phyloP scores from a whole-genome alignment of 2,329 filamentous ascomycete genomes.

The Cladosporium cucumerinum region DNA sequence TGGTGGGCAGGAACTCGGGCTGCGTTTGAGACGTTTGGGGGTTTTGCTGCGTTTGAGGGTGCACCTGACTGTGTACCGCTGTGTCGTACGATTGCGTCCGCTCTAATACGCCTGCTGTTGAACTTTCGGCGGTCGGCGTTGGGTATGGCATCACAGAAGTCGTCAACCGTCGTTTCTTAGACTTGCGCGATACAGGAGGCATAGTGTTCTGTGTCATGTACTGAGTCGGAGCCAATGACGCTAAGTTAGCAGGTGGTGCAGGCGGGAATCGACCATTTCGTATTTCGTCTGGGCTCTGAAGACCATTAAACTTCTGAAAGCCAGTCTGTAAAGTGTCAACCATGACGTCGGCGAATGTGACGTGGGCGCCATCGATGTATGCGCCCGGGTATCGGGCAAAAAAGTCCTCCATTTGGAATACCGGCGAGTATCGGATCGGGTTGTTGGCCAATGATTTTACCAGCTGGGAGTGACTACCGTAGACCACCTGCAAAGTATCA shows the following conservation, averaged over 20 bases:
- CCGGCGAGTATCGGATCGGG: slow-evolving; percentile 69
- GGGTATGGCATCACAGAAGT: slow-evolving; percentile 25
- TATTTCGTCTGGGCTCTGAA: slow-evolving; percentile 17
- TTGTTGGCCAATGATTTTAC: slow-evolving; percentile 67
- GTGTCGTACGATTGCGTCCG: slow-evolving; percentile 16
- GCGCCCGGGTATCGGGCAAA: slow-evolving; percentile 76
- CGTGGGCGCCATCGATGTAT: slow-evolving; percentile 70
- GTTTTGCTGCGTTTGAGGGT: slow-evolving; percentile 16
- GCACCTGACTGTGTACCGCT: slow-evolving; percentile 9
- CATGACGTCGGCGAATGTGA: slow-evolving; percentile 65
- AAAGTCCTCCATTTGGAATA: slow-evolving; percentile 83
- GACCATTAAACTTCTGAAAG: slow-evolving; percentile 46
- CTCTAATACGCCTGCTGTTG: slow-evolving; percentile 14
- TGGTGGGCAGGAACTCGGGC: slow-evolving; percentile 9
- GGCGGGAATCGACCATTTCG: neutral
- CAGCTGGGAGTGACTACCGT: slow-evolving; percentile 75
- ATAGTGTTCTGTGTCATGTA: slow-evolving; percentile 24
- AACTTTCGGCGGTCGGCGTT: slow-evolving; percentile 18
- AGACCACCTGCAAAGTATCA: slow-evolving; percentile 73
- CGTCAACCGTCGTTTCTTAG: slow-evolving; percentile 26
- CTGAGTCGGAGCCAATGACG: slow-evolving; percentile 18
- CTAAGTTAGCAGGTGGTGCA: slow-evolving; percentile 1
- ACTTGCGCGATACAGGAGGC: slow-evolving; percentile 18
- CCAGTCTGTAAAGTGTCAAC: slow-evolving; percentile 53
- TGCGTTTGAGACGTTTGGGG: slow-evolving; percentile 12